Percentiles rank a stretch among this genome's conserved stretches.
Conservation (phyloP, 768 basidiomycete genomes). For the Chalciporus sphaerocephalus region DNA sequence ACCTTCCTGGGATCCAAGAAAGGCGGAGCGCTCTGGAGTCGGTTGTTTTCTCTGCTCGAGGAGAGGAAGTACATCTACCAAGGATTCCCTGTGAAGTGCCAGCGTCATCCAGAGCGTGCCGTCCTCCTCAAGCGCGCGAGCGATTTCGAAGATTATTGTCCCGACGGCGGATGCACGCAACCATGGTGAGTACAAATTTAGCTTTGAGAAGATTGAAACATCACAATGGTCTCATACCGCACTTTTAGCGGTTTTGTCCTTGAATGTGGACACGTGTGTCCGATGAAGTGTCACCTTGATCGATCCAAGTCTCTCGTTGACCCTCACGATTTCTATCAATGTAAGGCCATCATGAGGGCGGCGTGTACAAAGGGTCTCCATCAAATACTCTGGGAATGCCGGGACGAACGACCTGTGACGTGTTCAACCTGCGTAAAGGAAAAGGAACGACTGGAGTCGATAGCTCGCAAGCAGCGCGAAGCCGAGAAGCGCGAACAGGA, state of each 20-base stretch:
- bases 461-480: constrained; percentile 33
- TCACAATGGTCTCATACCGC: too few relatives aligned
- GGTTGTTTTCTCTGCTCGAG: constrained; percentile 11
- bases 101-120: constrained; percentile 43
- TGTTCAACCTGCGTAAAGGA: constrained; percentile 47
- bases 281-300: constrained; percentile 55
- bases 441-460: constrained; percentile 15
- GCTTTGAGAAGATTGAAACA: too few relatives aligned
- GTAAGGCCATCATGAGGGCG: constrained; percentile 32
- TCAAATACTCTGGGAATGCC: constrained; percentile 39
- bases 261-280: constrained; percentile 42
- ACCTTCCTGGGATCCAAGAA: constrained; percentile 42
- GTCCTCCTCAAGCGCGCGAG: constrained; percentile 35
- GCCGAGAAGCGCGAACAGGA: too few relatives aligned
- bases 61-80: constrained; percentile 5
- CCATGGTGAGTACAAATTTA: constrained; percentile 61
- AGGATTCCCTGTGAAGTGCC: constrained; percentile 53
- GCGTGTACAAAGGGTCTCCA: constrained; percentile 46
- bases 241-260: constrained; percentile 6
- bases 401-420: constrained; percentile 27
- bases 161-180: constrained; percentile 58
- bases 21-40: constrained; percentile 16
- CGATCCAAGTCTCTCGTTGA: constrained; percentile 36
- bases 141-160: constrained; percentile 52
- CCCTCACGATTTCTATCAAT: constrained; percentile 33